Evolutionary conservation across 352 stramenopile species (phyloP).

Genomic region (Hyaloperonospora arabidopsidis): DNA sequence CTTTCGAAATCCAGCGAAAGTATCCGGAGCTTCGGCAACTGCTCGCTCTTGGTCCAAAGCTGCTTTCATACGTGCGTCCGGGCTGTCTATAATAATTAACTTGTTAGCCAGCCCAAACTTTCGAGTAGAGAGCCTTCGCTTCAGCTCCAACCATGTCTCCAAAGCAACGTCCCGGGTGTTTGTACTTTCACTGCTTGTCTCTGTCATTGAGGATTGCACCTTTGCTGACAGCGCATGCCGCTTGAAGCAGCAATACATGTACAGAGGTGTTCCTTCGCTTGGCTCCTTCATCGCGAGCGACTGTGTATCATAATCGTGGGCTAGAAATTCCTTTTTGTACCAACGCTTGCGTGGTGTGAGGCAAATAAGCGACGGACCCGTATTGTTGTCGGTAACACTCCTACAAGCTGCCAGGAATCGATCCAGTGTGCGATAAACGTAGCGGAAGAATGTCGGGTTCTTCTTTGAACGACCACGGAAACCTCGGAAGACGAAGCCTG

Average conservation of each 20-base stretch:
- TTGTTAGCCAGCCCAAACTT: background rate
- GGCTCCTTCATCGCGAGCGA: conserved; percentile 16
- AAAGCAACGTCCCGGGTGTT: background rate
- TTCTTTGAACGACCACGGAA: conserved; percentile 49
- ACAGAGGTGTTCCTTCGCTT: conserved; percentile 19
- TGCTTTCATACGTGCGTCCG: conserved; percentile 10
- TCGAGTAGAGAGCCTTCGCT: background rate
- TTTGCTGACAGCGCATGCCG: background rate
- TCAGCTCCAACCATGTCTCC: background rate
- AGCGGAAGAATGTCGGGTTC: conserved; percentile 38
- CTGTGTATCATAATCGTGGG: conserved; percentile 32
- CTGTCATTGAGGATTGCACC: background rate
- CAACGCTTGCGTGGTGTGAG: conserved; percentile 56
- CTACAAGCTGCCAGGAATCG: conserved; percentile 21
- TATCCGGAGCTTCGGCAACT: conserved; percentile 5
- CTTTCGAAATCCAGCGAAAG: background rate
- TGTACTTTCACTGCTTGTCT: background rate
- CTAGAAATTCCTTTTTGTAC: conserved; percentile 52
- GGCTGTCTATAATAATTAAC: conserved; percentile 12
- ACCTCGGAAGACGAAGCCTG: conserved; percentile 37
- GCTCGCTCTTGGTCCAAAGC: conserved; percentile 15
- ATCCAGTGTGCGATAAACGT: conserved; percentile 29
- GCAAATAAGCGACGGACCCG: conserved; percentile 25
- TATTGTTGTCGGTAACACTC: background rate
- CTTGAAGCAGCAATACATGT: conserved; percentile 38